Percentiles rank a stretch among this genome's conserved stretches.
These are phyloP conservation scores for Metschnikowia vanudenii DNA, from an alignment of 805 yeast species.

Conservation along the genomic window DNA sequence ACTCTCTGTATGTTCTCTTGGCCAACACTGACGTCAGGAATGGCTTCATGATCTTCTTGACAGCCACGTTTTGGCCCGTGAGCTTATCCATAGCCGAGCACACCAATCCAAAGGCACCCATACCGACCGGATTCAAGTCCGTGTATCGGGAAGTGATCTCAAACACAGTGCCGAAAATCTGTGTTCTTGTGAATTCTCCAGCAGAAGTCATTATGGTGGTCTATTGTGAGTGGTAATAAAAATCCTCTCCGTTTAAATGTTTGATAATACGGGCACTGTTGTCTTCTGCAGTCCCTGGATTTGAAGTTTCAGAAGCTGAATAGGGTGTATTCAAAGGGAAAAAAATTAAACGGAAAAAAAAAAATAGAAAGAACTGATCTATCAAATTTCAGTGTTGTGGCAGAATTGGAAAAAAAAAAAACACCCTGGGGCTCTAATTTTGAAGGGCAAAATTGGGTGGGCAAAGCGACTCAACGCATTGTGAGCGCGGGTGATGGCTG, in stretches of 20 bases:
- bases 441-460: too few relatives aligned
- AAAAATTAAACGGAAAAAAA: too few relatives aligned
- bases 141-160: conserved; percentile 88
- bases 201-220: conserved; percentile 35
- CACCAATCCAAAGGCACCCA: conserved; percentile 99
- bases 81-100: conserved; percentile 93
- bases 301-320: too few relatives aligned
- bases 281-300: too few relatives aligned
- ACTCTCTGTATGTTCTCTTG: conserved; percentile 93
- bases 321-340: too few relatives aligned
- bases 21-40: conserved; percentile 93
- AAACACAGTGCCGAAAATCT: conserved; percentile 92
- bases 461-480: too few relatives aligned
- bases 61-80: conserved; percentile 91
- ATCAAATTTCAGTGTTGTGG: too few relatives aligned
- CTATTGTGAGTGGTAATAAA: background rate
- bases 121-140: conserved; percentile 95
- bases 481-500: too few relatives aligned
- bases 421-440: too few relatives aligned
- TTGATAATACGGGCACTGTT: too few relatives aligned
- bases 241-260: background rate
- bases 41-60: conserved; percentile 97
- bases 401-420: too few relatives aligned
- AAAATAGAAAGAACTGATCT: too few relatives aligned
- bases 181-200: conserved; percentile 65